Evolutionary conservation across 768 basidiomycete species (phyloP).

Genomic region (Mycena rosella): DNA sequence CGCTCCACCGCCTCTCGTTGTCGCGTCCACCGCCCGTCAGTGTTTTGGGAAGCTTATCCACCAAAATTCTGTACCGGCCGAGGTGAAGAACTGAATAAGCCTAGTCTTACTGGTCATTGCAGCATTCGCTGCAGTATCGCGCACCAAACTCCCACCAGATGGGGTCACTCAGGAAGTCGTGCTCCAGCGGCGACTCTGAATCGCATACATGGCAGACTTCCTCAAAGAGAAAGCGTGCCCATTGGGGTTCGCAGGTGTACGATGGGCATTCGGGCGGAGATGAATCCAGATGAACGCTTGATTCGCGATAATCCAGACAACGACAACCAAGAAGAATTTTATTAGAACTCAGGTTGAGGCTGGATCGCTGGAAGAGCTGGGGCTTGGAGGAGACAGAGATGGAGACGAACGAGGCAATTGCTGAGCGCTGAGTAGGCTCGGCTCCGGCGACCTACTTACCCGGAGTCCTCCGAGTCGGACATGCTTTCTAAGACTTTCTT

Average conservation of each 20-base stretch:
- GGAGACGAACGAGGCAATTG: too few species aligned
- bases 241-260: constrained; percentile 8
- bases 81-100: not conserved
- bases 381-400: too few species aligned
- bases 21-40: not conserved
- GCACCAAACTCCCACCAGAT: constrained; percentile 31
- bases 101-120: not conserved
- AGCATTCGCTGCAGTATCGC: constrained; percentile 23
- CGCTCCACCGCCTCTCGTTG: not conserved
- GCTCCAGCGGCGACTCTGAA: constrained; percentile 1
- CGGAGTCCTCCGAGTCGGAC: too few species aligned
- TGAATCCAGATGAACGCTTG: too few species aligned
- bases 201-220: constrained; percentile 21
- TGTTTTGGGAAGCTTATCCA: constrained; percentile 4
- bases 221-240: constrained; percentile 23
- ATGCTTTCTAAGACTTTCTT: too few species aligned
- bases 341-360: too few species aligned
- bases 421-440: too few species aligned
- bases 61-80: not conserved
- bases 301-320: too few species aligned
- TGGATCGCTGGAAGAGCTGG: too few species aligned
- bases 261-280: constrained; percentile 11
- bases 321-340: too few species aligned
- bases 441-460: too few species aligned
- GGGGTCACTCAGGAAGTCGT: constrained; percentile 23